Conservation (phyloP, 192 early-diverging fungal species). For the Rhizophlyctis rosea region DNA sequence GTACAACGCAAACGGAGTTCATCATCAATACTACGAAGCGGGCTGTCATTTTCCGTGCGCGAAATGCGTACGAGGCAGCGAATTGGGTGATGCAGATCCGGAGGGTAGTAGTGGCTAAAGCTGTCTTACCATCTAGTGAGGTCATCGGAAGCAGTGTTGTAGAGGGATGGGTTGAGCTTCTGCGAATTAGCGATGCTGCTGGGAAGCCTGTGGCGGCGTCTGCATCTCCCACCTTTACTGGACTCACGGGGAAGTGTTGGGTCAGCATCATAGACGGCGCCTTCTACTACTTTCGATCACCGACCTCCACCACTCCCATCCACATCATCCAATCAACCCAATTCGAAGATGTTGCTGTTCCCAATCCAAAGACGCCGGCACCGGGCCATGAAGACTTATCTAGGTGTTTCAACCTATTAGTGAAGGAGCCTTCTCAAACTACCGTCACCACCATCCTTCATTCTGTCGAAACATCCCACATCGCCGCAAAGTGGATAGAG, state of each 20-base stretch:
- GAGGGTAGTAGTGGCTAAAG: constrained; percentile 1
- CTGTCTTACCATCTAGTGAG: constrained; percentile 8
- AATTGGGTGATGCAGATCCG: constrained; percentile 27
- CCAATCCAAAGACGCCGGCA: too few relatives aligned
- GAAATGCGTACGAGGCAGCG: constrained; percentile 13
- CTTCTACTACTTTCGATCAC: constrained; percentile 16
- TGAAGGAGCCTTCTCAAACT: not conserved
- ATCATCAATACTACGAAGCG: constrained; percentile 25
- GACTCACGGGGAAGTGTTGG: constrained; percentile 3
- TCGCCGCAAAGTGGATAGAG: constrained; percentile 10
- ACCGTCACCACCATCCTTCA: not conserved
- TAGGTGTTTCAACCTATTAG: not conserved
- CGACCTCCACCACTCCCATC: not conserved
- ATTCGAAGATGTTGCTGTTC: not conserved
- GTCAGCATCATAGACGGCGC: constrained; percentile 7
- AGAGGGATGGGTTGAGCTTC: constrained; percentile 10
- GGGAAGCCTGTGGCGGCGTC: too few relatives aligned
- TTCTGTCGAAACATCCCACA: not conserved
- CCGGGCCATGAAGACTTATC: not conserved
- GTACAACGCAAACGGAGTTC: not conserved
- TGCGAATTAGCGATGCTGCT: not conserved
- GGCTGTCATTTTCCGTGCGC: constrained; percentile 2
- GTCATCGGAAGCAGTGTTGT: constrained; percentile 1
- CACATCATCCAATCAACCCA: constrained; percentile 4
- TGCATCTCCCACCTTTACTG: too few relatives aligned